Conservation (phyloP, 2,329 filamentous ascomycete genomes). For the Monosporascus sp. region DNA sequence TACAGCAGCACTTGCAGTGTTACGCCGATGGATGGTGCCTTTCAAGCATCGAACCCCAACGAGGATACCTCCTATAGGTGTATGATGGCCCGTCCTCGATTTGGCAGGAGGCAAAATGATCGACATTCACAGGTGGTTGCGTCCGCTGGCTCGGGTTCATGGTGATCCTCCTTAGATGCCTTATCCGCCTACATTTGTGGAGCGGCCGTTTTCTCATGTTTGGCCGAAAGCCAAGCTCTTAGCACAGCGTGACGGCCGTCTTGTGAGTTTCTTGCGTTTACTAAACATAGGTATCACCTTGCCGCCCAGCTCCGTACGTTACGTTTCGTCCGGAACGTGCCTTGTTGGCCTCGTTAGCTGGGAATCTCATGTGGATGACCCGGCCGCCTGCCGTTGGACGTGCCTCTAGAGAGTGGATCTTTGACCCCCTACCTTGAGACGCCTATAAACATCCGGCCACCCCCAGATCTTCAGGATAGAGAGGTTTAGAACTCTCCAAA, state of each 20-base stretch:
- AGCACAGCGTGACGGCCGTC: conserved; percentile 5
- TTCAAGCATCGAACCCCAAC: conserved; percentile 9
- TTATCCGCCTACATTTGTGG: not conserved
- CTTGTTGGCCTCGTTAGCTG: not conserved
- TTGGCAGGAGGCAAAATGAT: not conserved
- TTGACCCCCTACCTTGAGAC: not conserved
- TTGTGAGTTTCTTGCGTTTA: not conserved
- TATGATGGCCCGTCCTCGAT: not conserved
- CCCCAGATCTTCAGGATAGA: not conserved
- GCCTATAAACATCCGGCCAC: not conserved
- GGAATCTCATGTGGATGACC: not conserved
- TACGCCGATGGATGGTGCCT: conserved; percentile 16
- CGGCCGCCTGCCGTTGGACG: not conserved
- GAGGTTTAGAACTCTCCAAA: not conserved
- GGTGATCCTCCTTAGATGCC: not conserved
- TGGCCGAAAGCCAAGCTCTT: conserved; percentile 8
- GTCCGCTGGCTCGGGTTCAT: not conserved
- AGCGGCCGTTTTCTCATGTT: not conserved
- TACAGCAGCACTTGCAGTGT: conserved; percentile 9
- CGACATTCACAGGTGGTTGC: not conserved
- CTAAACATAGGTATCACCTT: no score
- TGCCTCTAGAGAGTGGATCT: not conserved
- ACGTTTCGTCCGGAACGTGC: not conserved
- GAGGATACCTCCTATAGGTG: not conserved
- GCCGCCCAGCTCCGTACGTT: not conserved